These are phyloP conservation scores for Alliaria petiolata DNA, from an alignment of 345 rosid species.

Conservation along the genomic window DNA sequence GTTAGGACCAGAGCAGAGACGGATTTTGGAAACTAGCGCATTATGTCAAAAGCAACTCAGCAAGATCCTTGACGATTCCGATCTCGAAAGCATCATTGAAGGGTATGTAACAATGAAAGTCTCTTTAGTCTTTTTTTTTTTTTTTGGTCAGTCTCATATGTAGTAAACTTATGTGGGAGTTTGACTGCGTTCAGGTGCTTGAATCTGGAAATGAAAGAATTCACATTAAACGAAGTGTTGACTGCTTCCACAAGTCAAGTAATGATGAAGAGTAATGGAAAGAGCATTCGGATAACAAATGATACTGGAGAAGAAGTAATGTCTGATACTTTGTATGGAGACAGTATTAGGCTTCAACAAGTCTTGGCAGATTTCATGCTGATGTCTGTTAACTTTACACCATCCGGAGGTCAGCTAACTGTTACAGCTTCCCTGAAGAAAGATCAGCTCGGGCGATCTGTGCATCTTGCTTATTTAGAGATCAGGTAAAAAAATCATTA, in stretches of 20 bases:
- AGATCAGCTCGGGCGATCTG: slow-evolving; percentile 64
- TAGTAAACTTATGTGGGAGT: background rate
- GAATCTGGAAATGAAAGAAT: slow-evolving; percentile 83
- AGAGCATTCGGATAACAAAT: slow-evolving; percentile 50
- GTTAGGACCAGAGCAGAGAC: slow-evolving; percentile 67
- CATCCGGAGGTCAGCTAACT: slow-evolving; percentile 53
- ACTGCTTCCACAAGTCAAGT: slow-evolving; percentile 70
- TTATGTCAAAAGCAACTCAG: slow-evolving; percentile 78
- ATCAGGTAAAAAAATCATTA: slow-evolving; percentile 55
- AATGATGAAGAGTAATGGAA: slow-evolving; percentile 57
- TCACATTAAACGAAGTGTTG: slow-evolving; percentile 50
- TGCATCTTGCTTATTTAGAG: slow-evolving; percentile 66
- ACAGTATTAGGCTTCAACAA: slow-evolving; percentile 83
- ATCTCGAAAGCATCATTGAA: slow-evolving; percentile 76
- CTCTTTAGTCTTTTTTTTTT: no score
- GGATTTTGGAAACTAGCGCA: slow-evolving; percentile 65
- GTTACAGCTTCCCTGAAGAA: slow-evolving; percentile 55
- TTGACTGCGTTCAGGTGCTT: slow-evolving; percentile 44
- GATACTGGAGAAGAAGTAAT: slow-evolving; percentile 50
- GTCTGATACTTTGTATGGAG: slow-evolving; percentile 65
- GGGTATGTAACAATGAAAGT: slow-evolving; percentile 47
- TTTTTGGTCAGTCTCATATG: no score
- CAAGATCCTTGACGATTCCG: slow-evolving; percentile 81
- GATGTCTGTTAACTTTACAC: slow-evolving; percentile 53
- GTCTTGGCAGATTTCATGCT: slow-evolving; percentile 68